These are phyloP conservation scores for Penicillium thymicola DNA, from an alignment of 2,329 filamentous ascomycete genomes.

Conservation along the genomic window DNA sequence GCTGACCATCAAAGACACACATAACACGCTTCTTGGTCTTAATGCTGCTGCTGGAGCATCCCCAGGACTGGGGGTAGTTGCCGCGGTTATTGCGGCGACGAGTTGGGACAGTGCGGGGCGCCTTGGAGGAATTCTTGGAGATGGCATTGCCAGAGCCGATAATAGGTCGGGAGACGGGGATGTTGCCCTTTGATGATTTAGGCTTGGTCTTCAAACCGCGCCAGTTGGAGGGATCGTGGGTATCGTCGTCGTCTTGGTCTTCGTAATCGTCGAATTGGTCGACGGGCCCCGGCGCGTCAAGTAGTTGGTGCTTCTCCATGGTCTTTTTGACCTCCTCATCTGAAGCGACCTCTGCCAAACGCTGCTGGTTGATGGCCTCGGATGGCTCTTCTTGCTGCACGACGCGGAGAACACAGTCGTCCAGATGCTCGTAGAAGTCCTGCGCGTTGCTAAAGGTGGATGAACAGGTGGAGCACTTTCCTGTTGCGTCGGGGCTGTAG, in stretches of 20 bases:
- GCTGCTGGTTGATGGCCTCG: slow-evolving; percentile 56
- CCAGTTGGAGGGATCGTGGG: slow-evolving; percentile 46
- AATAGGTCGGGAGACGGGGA: slow-evolving; percentile 49
- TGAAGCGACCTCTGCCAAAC: slow-evolving; percentile 57
- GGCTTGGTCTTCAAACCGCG: slow-evolving; percentile 47
- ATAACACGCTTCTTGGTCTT: slow-evolving; percentile 97
- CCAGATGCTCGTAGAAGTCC: slow-evolving; percentile 96
- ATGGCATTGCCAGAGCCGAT: slow-evolving; percentile 47
- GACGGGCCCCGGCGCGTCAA: slow-evolving; percentile 47
- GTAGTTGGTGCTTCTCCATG: slow-evolving; percentile 56
- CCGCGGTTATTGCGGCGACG: slow-evolving; percentile 86
- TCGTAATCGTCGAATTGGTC: slow-evolving; percentile 52
- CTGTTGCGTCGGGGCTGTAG: slow-evolving; percentile 73
- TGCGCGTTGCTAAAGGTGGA: slow-evolving; percentile 80
- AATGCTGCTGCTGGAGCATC: slow-evolving; percentile 88
- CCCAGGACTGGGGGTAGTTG: slow-evolving; percentile 92
- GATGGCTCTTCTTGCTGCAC: slow-evolving; percentile 58
- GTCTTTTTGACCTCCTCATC: slow-evolving; percentile 57
- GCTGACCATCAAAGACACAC: slow-evolving; percentile 83
- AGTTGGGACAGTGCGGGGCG: slow-evolving; percentile 59
- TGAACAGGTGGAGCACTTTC: slow-evolving; percentile 89
- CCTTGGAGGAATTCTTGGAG: slow-evolving; percentile 48
- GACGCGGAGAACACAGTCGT: slow-evolving; percentile 63
- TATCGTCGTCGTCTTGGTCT: slow-evolving; percentile 55
- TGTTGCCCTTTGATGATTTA: slow-evolving; percentile 52